These are phyloP conservation scores for Agrocybe praecox DNA, from an alignment of 768 basidiomycete species.

Conservation along the genomic window DNA sequence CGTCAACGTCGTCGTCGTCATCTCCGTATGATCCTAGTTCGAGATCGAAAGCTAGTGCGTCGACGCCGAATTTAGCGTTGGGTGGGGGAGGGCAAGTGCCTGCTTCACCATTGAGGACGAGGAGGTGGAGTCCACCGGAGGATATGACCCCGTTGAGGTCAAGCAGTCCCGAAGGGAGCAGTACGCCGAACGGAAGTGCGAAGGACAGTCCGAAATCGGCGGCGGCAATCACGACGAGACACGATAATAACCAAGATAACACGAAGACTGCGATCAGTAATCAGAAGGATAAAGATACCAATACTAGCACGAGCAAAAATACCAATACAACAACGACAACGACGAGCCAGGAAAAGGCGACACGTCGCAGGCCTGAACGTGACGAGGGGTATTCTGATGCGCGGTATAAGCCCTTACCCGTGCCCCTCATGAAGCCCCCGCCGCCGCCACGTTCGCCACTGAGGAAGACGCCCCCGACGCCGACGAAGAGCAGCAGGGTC, in stretches of 20 bases:
- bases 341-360: background rate
- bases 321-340: background rate
- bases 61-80: constrained; percentile 59
- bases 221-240: constrained; percentile 14
- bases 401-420: constrained; percentile 32
- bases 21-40: constrained; percentile 37
- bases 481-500: background rate
- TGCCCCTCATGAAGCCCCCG: constrained; percentile 38
- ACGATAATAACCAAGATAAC: background rate
- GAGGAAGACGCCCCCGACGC: constrained; percentile 7
- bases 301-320: too few relatives aligned
- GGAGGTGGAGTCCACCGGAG: constrained; percentile 54
- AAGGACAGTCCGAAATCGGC: constrained; percentile 15
- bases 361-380: constrained; percentile 13
- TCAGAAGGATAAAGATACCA: background rate
- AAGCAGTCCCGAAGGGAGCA: constrained; percentile 47
- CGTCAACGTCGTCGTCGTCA: background rate
- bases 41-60: constrained; percentile 50
- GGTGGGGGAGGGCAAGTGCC: constrained; percentile 40
- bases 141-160: constrained; percentile 55
- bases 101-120: constrained; percentile 37
- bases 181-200: background rate
- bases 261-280: background rate
- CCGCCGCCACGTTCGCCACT: constrained; percentile 22
- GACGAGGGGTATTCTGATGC: constrained; percentile 23